phyloP scores from a whole-genome alignment of 2,329 filamentous ascomycete genomes.

The Venturia asperata region DNA sequence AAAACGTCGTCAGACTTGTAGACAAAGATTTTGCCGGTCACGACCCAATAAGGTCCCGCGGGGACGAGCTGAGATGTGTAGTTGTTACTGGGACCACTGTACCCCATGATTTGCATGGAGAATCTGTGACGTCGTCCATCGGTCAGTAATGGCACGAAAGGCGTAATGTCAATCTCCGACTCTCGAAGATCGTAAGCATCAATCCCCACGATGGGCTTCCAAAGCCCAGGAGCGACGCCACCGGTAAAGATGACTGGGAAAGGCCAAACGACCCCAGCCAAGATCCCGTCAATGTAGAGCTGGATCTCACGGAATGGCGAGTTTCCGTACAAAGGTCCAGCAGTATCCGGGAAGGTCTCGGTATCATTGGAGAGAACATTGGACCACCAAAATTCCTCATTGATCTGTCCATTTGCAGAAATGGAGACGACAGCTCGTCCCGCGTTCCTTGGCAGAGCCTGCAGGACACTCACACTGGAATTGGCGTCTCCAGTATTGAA shows the following conservation, averaged over 20 bases:
- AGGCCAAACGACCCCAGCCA: constrained; percentile 73
- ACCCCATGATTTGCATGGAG: constrained; percentile 58
- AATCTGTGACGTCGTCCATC: constrained; percentile 61
- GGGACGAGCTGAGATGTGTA: not conserved
- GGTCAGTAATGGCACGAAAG: constrained; percentile 63
- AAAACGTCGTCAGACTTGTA: not conserved
- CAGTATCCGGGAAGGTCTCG: constrained; percentile 50
- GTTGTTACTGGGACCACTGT: constrained; percentile 49
- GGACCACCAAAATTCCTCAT: constrained; percentile 81
- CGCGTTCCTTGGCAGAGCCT: constrained; percentile 59
- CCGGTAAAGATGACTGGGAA: constrained; percentile 79
- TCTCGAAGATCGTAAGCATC: constrained; percentile 74
- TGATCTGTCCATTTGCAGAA: constrained; percentile 67
- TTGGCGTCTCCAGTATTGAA: constrained; percentile 54
- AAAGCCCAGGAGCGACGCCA: constrained; percentile 67
- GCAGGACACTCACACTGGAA: constrained; percentile 44
- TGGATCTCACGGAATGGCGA: constrained; percentile 75
- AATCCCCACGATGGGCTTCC: constrained; percentile 70
- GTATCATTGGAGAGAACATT: constrained; percentile 62
- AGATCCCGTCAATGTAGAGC: constrained; percentile 61
- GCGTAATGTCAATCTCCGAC: constrained; percentile 74
- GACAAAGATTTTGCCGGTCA: constrained; percentile 68
- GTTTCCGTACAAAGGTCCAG: constrained; percentile 56
- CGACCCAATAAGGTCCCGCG: constrained; percentile 63
- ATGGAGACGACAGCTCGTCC: constrained; percentile 66